Evolutionary conservation across 306 rosid species (phyloP).

Genomic region (Rosa rugosa): DNA sequence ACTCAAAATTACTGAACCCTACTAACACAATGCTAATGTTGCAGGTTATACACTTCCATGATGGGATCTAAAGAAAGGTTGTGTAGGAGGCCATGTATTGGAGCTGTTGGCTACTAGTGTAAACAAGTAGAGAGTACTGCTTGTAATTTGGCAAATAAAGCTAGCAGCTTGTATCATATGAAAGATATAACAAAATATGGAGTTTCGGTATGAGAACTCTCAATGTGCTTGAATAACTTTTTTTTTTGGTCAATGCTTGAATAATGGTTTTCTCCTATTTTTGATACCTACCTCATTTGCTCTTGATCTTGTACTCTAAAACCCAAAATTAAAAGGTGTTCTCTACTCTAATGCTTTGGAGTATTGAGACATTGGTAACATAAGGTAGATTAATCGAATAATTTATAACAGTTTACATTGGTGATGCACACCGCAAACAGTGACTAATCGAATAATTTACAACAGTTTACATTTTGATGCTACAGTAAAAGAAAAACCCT

Average conservation of each 20-base stretch:
- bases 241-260: background rate
- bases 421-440: too few species aligned
- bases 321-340: background rate
- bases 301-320: background rate
- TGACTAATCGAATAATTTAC: too few species aligned
- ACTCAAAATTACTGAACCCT: background rate
- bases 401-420: background rate
- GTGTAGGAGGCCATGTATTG: constrained; percentile 17
- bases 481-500: too few species aligned
- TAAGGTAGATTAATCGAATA: background rate
- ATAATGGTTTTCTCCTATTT: background rate
- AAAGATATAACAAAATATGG: constrained; percentile 4
- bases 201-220: background rate
- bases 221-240: background rate
- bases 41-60: constrained; percentile 65
- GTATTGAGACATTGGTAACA: background rate
- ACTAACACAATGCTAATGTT: constrained; percentile 4
- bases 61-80: constrained; percentile 18
- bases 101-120: constrained; percentile 18
- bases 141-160: constrained; percentile 35
- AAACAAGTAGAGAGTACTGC: constrained; percentile 21
- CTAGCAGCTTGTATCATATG: constrained; percentile 25
- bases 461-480: too few species aligned
- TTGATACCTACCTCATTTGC: background rate
- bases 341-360: background rate